Base-by-base conservation (phyloP, 73 alveolate genomes). In the Symbiodinium pilosum region DNA sequence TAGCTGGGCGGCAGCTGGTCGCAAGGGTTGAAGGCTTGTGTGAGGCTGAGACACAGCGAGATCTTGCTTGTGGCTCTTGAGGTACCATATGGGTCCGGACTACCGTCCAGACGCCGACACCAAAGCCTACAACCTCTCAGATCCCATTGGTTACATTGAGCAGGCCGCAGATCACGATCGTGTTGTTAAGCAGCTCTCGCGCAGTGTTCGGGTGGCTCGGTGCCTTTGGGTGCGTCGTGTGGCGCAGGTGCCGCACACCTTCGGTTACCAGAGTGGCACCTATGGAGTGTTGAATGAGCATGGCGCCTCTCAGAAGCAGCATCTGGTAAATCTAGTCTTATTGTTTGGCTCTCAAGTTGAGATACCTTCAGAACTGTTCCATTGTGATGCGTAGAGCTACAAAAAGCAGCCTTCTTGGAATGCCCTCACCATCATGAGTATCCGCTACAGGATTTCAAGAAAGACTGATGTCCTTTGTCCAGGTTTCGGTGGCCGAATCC, bases 201-300 rank as follows among this genome's bases (percentile, higher is more conserved):
- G 34, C 84, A 69, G n/a, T n/a, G n/a, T n/a, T n/a, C n/a, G n/a
- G n/a, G n/a, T n/a, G n/a, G n/a, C n/a, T n/a, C n/a, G n/a, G n/a
- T n/a, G n/a, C n/a, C 51, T 32, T 40, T 44, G 30, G 38, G 12
- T 41, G 86, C 30, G 51, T 75, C 44, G 92, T 16, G 44, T 3
- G 39, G 83, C 83, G 36, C 38, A 91, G 97, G 97, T 91, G 41
- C 51, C 41, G 20, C 97, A 91, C 97, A 91, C 97, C 56, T 91
- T 30, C 52, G 97, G 97, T 47, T 91, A 91, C 75, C 97, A 91
- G n/a, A 91, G 97, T 34, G 88, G 97, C 14, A 30, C 97, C 47
- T 91, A 91, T 43, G 97, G 97, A 51, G 97, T 91, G 89, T 43
- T 91, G 59, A 91, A 91, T 52, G 97, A 91, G 88, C 97, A 91